A percentile compares a stretch with the other conserved stretches of the same genome.
Evolutionary conservation across 2,329 filamentous ascomycete genomes (phyloP).

Genomic region (Colletotrichum abscissum): DNA sequence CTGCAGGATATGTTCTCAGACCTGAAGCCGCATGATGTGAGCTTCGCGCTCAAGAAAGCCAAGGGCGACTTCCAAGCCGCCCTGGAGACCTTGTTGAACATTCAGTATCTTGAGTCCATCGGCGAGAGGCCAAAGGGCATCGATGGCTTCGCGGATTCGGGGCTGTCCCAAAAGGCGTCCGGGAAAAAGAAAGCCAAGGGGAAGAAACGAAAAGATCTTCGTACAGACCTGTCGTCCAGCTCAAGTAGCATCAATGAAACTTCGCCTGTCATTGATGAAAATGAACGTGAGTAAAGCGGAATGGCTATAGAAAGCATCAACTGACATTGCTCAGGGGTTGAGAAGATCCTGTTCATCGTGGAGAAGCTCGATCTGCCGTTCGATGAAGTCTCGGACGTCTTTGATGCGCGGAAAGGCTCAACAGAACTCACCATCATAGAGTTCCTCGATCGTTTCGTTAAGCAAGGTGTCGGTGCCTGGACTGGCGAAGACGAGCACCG

Average conservation of each 20-base stretch:
- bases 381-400: conserved; percentile 54
- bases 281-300: conserved; percentile 9
- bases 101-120: conserved; percentile 79
- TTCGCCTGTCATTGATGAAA: conserved; percentile 17
- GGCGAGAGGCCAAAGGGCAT: conserved; percentile 76
- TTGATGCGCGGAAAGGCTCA: conserved; percentile 50
- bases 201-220: conserved; percentile 45
- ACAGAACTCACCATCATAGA: conserved; percentile 53
- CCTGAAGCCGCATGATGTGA: conserved; percentile 73
- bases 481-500: conserved; percentile 44
- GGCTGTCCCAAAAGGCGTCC: conserved; percentile 47
- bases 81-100: conserved; percentile 84
- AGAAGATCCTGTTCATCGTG: conserved; percentile 57
- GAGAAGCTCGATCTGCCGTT: conserved; percentile 55
- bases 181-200: conserved; percentile 44
- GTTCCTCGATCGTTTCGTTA: conserved; percentile 56
- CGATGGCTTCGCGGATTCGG: conserved; percentile 80
- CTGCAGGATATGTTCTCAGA: conserved; percentile 79
- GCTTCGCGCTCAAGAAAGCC: conserved; percentile 74
- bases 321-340: conserved; percentile 42
- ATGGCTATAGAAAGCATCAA: too few relatives aligned
- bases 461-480: conserved; percentile 41
- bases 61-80: conserved; percentile 75
- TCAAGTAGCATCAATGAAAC: conserved; percentile 28
- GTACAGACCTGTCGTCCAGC: conserved; percentile 26